Evolutionary conservation across 1,139 yeast species (phyloP).

Genomic region (Kurtzmaniella natalensis): DNA sequence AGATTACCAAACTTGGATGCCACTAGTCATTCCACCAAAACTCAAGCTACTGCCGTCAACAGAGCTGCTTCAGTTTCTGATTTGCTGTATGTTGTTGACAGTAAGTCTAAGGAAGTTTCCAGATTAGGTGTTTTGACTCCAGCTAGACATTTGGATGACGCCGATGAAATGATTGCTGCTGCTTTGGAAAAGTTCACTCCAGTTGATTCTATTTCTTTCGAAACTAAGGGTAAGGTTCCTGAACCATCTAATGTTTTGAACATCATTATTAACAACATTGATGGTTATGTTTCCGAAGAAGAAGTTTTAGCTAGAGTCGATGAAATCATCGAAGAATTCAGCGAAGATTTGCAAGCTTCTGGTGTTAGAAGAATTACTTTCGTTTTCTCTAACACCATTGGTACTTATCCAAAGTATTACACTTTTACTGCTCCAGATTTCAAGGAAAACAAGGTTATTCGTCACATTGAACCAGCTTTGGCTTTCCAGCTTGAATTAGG

Average conservation of each 20-base stretch:
- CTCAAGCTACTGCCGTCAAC: constrained; percentile 50
- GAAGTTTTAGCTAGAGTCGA: constrained; percentile 60
- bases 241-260: constrained; percentile 73
- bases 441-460: constrained; percentile 80
- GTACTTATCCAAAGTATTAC: constrained; percentile 90
- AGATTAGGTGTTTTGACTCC: constrained; percentile 90
- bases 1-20: constrained; percentile 76
- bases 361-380: constrained; percentile 90
- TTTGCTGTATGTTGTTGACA: constrained; percentile 76
- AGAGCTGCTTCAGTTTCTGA: constrained; percentile 93
- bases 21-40: constrained; percentile 39
- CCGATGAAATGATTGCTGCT: constrained; percentile 73
- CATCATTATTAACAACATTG: constrained; percentile 68
- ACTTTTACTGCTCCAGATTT: constrained; percentile 90
- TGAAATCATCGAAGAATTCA: constrained; percentile 64
- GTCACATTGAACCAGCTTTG: constrained; percentile 97
- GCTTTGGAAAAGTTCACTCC: constrained; percentile 72
- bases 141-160: constrained; percentile 79
- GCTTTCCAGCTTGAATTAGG: constrained; percentile 96
- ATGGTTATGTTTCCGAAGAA: constrained; percentile 69
- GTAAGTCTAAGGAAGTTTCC: constrained; percentile 46
- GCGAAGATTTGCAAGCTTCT: constrained; percentile 63
- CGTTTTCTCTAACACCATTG: constrained; percentile 77
- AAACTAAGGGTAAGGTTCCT: constrained; percentile 31
- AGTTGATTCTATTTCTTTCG: constrained; percentile 32